phyloP scores from a whole-genome alignment of 441 rosid species.

The Breynia disticha region DNA sequence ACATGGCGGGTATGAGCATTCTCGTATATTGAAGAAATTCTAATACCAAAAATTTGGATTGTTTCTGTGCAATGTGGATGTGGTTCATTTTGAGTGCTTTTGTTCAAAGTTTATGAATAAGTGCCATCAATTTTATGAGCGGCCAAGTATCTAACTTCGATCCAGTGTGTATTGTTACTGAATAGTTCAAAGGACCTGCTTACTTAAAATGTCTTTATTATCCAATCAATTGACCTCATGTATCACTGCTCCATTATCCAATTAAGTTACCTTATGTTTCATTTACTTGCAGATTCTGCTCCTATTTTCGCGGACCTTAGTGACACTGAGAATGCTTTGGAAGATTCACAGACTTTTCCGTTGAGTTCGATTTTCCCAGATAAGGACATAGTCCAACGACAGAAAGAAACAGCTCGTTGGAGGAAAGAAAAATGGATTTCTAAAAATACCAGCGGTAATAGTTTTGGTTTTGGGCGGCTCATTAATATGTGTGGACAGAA shows the following conservation, averaged over 20 bases:
- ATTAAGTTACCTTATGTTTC: not conserved
- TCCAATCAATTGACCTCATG: no score
- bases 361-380: constrained; percentile 23
- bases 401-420: constrained; percentile 42
- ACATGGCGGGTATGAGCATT: no score
- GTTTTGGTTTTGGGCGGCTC: constrained; percentile 33
- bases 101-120: no score
- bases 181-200: no score
- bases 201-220: no score
- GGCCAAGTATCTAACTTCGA: no score
- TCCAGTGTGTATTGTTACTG: no score
- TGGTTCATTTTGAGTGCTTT: no score
- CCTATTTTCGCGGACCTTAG: constrained; percentile 3
- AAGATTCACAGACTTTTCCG: constrained; percentile 27
- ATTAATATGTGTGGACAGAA: constrained; percentile 31
- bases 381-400: constrained; percentile 13
- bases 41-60: no score
- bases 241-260: not conserved
- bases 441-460: constrained; percentile 25
- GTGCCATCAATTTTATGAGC: no score
- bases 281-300: constrained; percentile 18
- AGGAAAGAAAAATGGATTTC: constrained; percentile 51
- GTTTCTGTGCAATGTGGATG: no score
- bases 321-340: constrained; percentile 7
- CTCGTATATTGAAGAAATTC: no score